Conservation (phyloP, 768 basidiomycete species). For the Lactarius hatsudake region DNA sequence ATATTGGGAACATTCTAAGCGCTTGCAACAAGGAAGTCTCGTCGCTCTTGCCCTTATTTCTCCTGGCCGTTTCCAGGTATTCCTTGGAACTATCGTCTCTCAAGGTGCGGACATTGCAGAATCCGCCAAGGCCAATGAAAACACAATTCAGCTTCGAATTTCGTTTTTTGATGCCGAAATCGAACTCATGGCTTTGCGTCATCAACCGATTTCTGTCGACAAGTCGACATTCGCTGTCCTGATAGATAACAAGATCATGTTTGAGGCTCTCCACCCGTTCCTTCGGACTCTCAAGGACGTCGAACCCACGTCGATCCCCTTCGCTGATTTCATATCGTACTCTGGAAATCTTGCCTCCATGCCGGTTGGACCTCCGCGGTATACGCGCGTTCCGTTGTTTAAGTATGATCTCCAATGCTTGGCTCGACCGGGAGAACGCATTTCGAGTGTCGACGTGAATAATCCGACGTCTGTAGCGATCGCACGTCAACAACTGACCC, state of each 20-base stretch:
- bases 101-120: conserved; percentile 45
- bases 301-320: conserved; percentile 25
- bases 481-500: conserved; percentile 47
- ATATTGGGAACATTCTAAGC: conserved; percentile 65
- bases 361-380: conserved; percentile 9
- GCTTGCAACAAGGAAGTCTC: conserved; percentile 59
- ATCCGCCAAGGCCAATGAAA: conserved; percentile 36
- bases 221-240: conserved; percentile 20
- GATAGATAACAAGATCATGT: conserved; percentile 25
- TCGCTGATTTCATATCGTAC: conserved; percentile 10
- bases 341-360: conserved; percentile 4
- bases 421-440: conserved; percentile 34
- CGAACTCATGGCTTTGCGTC: conserved; percentile 46
- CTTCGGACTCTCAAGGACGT: conserved; percentile 22
- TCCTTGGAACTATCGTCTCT: conserved; percentile 54
- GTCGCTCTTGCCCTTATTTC: conserved; percentile 51
- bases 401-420: conserved; percentile 54
- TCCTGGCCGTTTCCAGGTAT: conserved; percentile 34
- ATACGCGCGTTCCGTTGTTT: conserved; percentile 46
- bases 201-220: conserved; percentile 33
- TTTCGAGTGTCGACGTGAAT: conserved; percentile 40
- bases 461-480: conserved; percentile 44
- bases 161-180: conserved; percentile 63
- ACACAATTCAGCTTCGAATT: conserved; percentile 46
- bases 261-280: conserved; percentile 23